Conservation (phyloP, 345 rosid genomes). For the thale cress (Arabidopsis thaliana) region TAIR10.1 NC_003070.9:11235501-11236000, state of each 20-base stretch:
- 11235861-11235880: slow-evolving; percentile 4
- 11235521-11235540: slow-evolving; percentile 86
- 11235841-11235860: slow-evolving; percentile 87
- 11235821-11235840: slow-evolving; percentile 87
- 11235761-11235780: slow-evolving; percentile 11
- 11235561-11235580: slow-evolving; percentile 10
- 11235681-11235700: background rate
- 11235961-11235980: slow-evolving; percentile 77
- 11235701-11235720: slow-evolving; percentile 8
- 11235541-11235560: slow-evolving; percentile 74
- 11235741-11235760: slow-evolving; percentile 6
- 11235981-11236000: slow-evolving; percentile 69
- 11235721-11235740: background rate
- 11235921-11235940: slow-evolving; percentile 28
- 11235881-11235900: slow-evolving; percentile 13
- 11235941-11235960: slow-evolving; percentile 91
- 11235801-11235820: slow-evolving; percentile 78
- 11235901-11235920: background rate
- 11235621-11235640: slow-evolving; percentile 22
- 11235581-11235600: background rate
- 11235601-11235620: slow-evolving; percentile 17
- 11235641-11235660: background rate
- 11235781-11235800: slow-evolving; percentile 82
- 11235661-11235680: background rate
- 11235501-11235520: slow-evolving; percentile 95